Evolutionary conservation across 495 filamentous ascomycete species (phyloP).

Genomic region (Lepidopterella palustris): DNA sequence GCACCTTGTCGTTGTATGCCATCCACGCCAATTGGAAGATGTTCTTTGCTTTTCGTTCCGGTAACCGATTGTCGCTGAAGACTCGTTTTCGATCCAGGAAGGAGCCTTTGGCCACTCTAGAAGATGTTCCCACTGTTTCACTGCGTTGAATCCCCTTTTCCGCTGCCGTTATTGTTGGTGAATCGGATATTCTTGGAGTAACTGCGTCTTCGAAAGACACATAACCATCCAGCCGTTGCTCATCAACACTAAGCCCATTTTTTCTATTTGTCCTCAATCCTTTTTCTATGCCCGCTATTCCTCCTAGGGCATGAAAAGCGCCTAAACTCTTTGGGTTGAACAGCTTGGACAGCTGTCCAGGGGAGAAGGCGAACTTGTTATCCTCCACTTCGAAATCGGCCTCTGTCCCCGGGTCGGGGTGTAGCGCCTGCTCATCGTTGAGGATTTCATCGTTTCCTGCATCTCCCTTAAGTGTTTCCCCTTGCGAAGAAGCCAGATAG

Average conservation of each 20-base stretch:
- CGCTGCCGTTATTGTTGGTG: neutral
- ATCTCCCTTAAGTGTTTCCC: conserved; percentile 34
- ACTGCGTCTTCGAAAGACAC: conserved; percentile 68
- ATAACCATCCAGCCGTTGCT: conserved; percentile 53
- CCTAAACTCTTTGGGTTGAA: conserved; percentile 73
- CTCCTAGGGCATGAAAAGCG: conserved; percentile 74
- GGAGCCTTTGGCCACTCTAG: conserved; percentile 32
- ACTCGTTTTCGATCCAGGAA: conserved; percentile 62
- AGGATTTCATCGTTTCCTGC: conserved; percentile 28
- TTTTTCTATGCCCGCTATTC: conserved; percentile 66
- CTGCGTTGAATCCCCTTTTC: conserved; percentile 23
- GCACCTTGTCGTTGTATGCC: conserved; percentile 76
- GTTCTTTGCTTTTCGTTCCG: conserved; percentile 63
- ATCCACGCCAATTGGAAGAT: conserved; percentile 73
- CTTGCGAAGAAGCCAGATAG: conserved; percentile 35
- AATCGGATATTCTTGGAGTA: neutral
- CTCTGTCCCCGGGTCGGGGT: conserved; percentile 65
- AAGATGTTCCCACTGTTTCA: conserved; percentile 31
- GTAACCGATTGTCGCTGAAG: conserved; percentile 63
- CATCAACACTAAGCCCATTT: conserved; percentile 69
- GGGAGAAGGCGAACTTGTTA: conserved; percentile 77
- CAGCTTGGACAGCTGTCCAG: conserved; percentile 72
- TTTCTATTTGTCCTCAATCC: conserved; percentile 64
- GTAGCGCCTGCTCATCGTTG: conserved; percentile 54
- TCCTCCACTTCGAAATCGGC: conserved; percentile 65